Percentiles rank a stretch among this genome's conserved stretches.
These are phyloP conservation scores for Liriodendron chinense DNA, from an alignment of 164 flowering plant genomes.

Conservation along the genomic window DNA sequence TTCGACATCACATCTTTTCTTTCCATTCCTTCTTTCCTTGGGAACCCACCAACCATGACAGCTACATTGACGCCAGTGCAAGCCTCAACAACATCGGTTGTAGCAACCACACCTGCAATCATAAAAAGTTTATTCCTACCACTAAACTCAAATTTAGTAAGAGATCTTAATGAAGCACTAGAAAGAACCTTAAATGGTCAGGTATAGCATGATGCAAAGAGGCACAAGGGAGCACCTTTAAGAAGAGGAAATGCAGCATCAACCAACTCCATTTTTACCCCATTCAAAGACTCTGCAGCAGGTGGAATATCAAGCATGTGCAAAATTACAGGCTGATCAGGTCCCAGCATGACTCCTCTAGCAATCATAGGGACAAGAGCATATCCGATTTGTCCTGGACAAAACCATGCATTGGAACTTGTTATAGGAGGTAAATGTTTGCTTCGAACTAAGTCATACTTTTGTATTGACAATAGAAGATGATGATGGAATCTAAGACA, in stretches of 20 bases:
- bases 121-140: not conserved
- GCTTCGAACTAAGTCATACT: too few relatives aligned
- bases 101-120: slow-evolving; percentile 89
- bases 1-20: slow-evolving; percentile 98
- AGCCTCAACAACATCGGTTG: slow-evolving; percentile 95
- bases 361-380: slow-evolving; percentile 99
- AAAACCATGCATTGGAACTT: not conserved
- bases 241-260: slow-evolving; percentile 99
- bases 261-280: slow-evolving; percentile 92
- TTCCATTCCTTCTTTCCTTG: slow-evolving; percentile 99
- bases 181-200: not conserved
- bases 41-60: slow-evolving; percentile 99
- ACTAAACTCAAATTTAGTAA: not conserved
- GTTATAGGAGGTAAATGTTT: not conserved
- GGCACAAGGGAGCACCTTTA: slow-evolving; percentile 44
- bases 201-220: not conserved
- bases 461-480: too few relatives aligned
- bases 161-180: not conserved
- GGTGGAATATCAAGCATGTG: slow-evolving; percentile 97
- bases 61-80: slow-evolving; percentile 95
- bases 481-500: too few relatives aligned
- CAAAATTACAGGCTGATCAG: slow-evolving; percentile 90
- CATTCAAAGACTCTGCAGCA: slow-evolving; percentile 94
- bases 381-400: slow-evolving; percentile 94
- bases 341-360: slow-evolving; percentile 88